Percentiles rank a stretch among this genome's conserved stretches.
phyloP scores from a whole-genome alignment of 441 rosid genomes.

The Populus tomentosa region DNA sequence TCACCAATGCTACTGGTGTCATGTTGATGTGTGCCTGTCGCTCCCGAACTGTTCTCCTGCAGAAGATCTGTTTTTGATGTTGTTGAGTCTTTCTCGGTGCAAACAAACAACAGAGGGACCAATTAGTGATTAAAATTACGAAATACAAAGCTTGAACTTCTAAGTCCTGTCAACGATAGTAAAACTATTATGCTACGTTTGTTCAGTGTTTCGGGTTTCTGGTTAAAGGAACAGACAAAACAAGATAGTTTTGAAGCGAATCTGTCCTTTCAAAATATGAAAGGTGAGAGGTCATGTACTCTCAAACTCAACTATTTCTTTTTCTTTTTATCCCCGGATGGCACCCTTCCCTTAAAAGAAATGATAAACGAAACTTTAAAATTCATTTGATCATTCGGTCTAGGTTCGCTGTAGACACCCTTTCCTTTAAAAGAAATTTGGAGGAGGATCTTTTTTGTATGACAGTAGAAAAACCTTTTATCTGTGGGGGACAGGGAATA shows the following conservation, averaged over 20 bases:
- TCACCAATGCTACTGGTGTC: background rate
- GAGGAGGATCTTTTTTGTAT: background rate
- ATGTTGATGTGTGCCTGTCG: background rate
- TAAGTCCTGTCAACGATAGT: background rate
- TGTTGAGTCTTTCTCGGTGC: background rate
- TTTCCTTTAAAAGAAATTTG: background rate
- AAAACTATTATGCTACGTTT: background rate
- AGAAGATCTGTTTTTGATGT: background rate
- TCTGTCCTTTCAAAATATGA: background rate
- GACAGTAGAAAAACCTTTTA: background rate
- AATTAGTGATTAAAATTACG: background rate
- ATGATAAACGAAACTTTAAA: background rate
- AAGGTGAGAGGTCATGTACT: background rate
- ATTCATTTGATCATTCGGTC: background rate
- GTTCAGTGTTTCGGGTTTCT: background rate
- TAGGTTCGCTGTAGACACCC: background rate
- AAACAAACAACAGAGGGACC: background rate
- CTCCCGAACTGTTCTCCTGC: background rate
- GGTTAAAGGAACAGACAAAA: background rate
- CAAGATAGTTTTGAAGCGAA: background rate
- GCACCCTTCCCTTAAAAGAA: no score
- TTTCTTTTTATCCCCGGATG: no score
- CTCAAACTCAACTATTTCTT: background rate
- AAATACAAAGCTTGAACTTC: background rate
- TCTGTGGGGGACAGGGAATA: background rate